phyloP scores from a whole-genome alignment of 257 asterid genomes.

The Solanum pennellii region DNA sequence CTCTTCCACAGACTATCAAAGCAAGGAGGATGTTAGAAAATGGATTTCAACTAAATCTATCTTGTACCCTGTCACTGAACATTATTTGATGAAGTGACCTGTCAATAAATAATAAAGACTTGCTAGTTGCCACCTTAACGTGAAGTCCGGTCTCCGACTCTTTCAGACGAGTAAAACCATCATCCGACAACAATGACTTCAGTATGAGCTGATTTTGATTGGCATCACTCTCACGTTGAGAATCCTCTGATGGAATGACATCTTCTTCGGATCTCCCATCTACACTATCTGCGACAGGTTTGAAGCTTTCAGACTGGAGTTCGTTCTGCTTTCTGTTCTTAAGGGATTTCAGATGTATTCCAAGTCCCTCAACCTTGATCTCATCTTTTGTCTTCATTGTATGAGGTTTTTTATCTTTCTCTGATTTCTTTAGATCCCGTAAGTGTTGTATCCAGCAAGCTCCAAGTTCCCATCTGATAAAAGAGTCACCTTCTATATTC shows the following conservation, averaged over 20 bases:
- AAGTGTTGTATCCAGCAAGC: slow-evolving; percentile 99
- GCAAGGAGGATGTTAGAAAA: slow-evolving; percentile 20
- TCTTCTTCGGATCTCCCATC: slow-evolving; percentile 38
- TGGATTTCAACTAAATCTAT: not conserved
- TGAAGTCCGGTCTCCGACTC: slow-evolving; percentile 92
- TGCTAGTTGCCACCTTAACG: slow-evolving; percentile 43
- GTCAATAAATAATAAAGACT: not conserved
- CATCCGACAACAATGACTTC: slow-evolving; percentile 52
- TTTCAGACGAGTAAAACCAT: slow-evolving; percentile 58
- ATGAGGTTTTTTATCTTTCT: slow-evolving; percentile 66
- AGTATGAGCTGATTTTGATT: slow-evolving; percentile 48
- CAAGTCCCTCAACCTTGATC: slow-evolving; percentile 95
- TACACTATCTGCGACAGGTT: slow-evolving; percentile 25
- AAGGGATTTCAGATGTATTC: slow-evolving; percentile 79
- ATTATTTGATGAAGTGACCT: not conserved
- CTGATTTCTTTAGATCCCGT: slow-evolving; percentile 82
- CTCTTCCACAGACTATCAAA: slow-evolving; percentile 69
- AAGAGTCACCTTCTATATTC: slow-evolving; percentile 43
- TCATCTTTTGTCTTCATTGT: slow-evolving; percentile 46
- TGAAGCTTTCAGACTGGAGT: slow-evolving; percentile 27
- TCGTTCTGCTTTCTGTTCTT: slow-evolving; percentile 59
- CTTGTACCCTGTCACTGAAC: not conserved
- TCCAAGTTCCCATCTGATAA: slow-evolving; percentile 96
- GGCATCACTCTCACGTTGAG: slow-evolving; percentile 34
- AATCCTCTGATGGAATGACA: slow-evolving; percentile 14